Percentiles rank a stretch among this genome's conserved stretches.
Conservation (phyloP, 345 rosid genomes). For the Orychophragmus violaceus region DNA sequence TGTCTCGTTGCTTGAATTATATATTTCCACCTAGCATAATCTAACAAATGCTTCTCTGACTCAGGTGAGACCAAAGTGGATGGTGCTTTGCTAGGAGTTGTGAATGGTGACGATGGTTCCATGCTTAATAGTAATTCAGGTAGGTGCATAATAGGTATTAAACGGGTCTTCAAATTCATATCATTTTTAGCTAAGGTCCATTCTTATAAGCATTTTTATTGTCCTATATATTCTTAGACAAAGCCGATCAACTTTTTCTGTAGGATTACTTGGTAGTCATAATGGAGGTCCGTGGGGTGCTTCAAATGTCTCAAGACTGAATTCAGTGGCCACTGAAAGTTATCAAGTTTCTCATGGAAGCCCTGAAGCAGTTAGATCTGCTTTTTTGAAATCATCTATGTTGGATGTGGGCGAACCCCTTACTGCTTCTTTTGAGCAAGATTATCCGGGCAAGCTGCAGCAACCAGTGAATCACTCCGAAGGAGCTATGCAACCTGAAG, state of each 20-base stretch:
- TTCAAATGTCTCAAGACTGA: constrained; percentile 13
- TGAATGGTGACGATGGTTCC: constrained; percentile 6
- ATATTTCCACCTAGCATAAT: neutral
- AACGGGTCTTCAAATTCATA: neutral
- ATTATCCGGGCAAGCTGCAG: constrained; percentile 18
- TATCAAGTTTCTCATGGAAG: constrained; percentile 23
- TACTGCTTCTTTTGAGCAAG: constrained; percentile 32
- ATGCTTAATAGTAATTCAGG: constrained; percentile 6
- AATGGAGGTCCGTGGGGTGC: neutral
- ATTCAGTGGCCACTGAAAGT: constrained; percentile 6
- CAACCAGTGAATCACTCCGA: constrained; percentile 21
- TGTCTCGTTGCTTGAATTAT: constrained; percentile 4
- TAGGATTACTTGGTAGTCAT: constrained; percentile 17
- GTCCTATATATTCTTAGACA: neutral
- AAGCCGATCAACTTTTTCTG: neutral
- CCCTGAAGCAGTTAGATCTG: constrained; percentile 9
- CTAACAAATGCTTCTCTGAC: neutral
- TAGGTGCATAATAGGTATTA: constrained; percentile 3
- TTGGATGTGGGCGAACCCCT: constrained; percentile 21
- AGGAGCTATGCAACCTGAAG: constrained; percentile 42
- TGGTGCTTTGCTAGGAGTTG: constrained; percentile 2
- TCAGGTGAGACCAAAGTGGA: constrained; percentile 37
- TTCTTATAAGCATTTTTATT: neutral
- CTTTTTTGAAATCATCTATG: constrained; percentile 14
- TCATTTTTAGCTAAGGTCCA: neutral